Evolutionary conservation across 257 asterid genomes (phyloP), one percentile per base, ranked within the genome.

Genomic region (Nicotiana noctiflora): DNA sequence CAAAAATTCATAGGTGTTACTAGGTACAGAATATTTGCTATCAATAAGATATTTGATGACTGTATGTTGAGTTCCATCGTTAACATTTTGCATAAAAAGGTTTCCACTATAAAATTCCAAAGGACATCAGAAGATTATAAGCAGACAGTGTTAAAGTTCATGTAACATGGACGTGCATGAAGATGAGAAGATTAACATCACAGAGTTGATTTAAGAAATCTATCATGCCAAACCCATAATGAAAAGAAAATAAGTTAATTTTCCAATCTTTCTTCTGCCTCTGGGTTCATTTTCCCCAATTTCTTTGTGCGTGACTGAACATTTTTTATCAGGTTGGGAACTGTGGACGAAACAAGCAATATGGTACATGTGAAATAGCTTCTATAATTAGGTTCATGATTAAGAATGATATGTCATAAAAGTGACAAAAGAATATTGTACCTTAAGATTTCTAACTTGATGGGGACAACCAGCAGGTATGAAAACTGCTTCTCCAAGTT

Each of bases 401-500:
- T 52, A 11, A 51, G 52, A 57, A 75, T 29, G 31, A 51, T 51
- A 75, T 63, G 60, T 77, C 53, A 61, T 75, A 51, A 60, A 25
- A 37, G 49, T 75, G 23, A 19, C 37, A 49, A 29, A 40, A 44
- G 64, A n/a, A 21, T 59, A 56, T 27, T 13, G 23, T 68, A 92
- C 97, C 95, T 90, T 89, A 75, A 90, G 81, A 83, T 94, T 92
- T 78, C 98, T 87, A 82, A 91, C 97, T 94, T 93, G 98, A 82
- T 92, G 97, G 9, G 98, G 98, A 86, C 97, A 93, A 19, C 97
- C 97, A 49, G 93, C 97, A 67, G 98, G 98, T 77, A 94, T 90
- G 80, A 94, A 85, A 83, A 92, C 94, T 3, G 98, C 97, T 75
- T 94, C 97, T n/a, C 98, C 98, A 78, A 92, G 89, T 77, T 90